A percentile compares a stretch with the other conserved stretches of the same genome.
Conservation (phyloP, 1,284 basidiomycete species). For the Athelia sp. region DNA sequence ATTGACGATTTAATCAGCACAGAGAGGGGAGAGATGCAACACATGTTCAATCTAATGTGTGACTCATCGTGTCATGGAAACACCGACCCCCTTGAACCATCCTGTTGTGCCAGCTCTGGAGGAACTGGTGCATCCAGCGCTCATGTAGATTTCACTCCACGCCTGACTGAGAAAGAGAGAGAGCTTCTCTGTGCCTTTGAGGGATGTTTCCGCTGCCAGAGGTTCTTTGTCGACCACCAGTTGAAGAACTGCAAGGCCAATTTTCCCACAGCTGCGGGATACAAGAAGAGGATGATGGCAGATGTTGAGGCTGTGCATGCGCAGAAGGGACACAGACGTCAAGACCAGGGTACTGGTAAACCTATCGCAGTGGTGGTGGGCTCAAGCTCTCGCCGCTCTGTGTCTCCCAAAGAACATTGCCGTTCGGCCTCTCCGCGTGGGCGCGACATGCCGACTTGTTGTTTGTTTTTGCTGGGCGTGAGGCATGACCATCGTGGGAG, state of each 20-base stretch:
- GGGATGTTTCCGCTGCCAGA: slow-evolving; percentile 6
- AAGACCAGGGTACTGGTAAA: no score
- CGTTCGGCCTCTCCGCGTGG: no score
- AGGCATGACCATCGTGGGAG: no score
- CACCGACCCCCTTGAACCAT: neutral
- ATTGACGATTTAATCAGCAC: neutral
- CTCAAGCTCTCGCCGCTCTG: no score
- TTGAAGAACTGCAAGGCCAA: neutral
- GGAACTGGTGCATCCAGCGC: neutral
- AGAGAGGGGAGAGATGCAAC: neutral
- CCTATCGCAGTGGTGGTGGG: neutral
- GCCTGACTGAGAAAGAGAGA: neutral
- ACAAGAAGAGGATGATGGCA: neutral
- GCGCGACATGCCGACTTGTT: no score
- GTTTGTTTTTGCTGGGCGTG: no score
- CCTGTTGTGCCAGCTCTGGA: neutral
- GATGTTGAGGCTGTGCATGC: neutral
- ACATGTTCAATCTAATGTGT: neutral
- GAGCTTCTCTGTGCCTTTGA: neutral
- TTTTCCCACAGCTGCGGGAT: slow-evolving; percentile 1
- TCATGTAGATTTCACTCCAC: neutral
- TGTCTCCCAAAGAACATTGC: no score
- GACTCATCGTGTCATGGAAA: neutral
- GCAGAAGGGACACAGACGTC: neutral
- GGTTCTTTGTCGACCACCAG: neutral